Evolutionary conservation across 768 basidiomycete species (phyloP).

Genomic region (Leucocoprinus leucothites): DNA sequence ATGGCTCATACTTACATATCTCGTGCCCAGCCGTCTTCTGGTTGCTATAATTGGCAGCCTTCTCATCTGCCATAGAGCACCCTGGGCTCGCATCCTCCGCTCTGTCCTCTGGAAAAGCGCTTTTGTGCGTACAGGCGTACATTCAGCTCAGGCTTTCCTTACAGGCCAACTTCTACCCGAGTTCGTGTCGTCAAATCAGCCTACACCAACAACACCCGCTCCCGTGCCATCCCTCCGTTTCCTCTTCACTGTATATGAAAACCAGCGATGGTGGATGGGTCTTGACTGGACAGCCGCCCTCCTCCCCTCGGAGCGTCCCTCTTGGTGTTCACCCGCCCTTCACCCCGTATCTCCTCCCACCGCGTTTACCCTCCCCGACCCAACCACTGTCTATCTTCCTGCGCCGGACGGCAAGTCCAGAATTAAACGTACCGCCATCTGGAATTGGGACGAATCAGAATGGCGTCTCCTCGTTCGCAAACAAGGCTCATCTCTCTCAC

Average conservation of each 20-base stretch:
- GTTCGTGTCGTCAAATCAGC: constrained; percentile 31
- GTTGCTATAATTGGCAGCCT: constrained; percentile 58
- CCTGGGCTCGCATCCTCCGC: constrained; percentile 58
- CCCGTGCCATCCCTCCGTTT: constrained; percentile 60
- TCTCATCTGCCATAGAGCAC: constrained; percentile 61
- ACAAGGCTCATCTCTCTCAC: constrained; percentile 44
- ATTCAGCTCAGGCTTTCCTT: constrained; percentile 47
- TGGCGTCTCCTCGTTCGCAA: constrained; percentile 77
- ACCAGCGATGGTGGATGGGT: constrained; percentile 98
- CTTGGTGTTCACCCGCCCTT: constrained; percentile 68
- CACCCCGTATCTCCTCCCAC: constrained; percentile 68
- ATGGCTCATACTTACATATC: constrained; percentile 62
- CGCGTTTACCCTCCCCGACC: constrained; percentile 63
- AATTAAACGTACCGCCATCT: constrained; percentile 72
- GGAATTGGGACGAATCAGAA: constrained; percentile 90
- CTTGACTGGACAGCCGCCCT: constrained; percentile 95
- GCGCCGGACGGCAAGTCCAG: constrained; percentile 45
- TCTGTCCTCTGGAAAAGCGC: constrained; percentile 60
- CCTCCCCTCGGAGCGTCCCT: constrained; percentile 84
- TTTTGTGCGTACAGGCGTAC: constrained; percentile 62
- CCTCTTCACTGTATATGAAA: constrained; percentile 88
- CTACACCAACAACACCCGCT: constrained; percentile 24
- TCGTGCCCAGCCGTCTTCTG: constrained; percentile 60
- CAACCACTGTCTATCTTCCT: constrained; percentile 54
- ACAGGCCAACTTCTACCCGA: constrained; percentile 54